These are phyloP conservation scores for Diaporthe citri DNA, from an alignment of 2,329 filamentous ascomycete species.

Conservation along the genomic window DNA sequence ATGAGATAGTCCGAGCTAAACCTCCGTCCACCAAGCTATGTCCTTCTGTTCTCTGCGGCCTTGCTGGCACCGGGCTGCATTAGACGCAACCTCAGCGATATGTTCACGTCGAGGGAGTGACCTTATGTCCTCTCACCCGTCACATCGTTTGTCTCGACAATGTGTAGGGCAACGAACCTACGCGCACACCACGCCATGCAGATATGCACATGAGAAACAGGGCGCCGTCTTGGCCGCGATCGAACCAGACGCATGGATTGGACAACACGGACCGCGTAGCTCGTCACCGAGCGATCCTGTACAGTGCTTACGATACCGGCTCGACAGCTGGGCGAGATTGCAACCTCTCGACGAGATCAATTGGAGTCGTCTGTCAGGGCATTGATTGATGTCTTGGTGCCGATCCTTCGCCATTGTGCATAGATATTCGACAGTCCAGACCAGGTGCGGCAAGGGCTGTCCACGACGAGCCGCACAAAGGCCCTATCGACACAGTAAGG, in stretches of 20 bases:
- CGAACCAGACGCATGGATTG: slow-evolving; percentile 10
- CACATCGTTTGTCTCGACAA: slow-evolving; percentile 8
- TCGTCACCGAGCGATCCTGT: slow-evolving; percentile 6
- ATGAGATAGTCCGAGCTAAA: slow-evolving; percentile 31
- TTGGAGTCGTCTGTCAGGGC: not conserved
- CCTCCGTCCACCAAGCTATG: slow-evolving; percentile 17
- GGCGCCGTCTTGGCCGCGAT: slow-evolving; percentile 20
- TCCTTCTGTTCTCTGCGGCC: slow-evolving; percentile 17
- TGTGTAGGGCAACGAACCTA: slow-evolving; percentile 22
- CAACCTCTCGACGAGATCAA: not conserved
- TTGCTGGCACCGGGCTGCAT: slow-evolving; percentile 6
- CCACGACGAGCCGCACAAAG: not conserved
- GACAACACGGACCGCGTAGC: not conserved
- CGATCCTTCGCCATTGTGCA: not conserved
- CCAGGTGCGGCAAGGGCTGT: slow-evolving; percentile 13
- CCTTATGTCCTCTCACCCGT: not conserved
- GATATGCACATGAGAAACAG: slow-evolving; percentile 15
- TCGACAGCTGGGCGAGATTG: not conserved
- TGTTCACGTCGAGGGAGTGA: slow-evolving; percentile 22
- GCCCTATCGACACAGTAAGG: not conserved
- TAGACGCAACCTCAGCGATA: slow-evolving; percentile 16
- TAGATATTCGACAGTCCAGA: not conserved
- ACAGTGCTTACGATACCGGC: not conserved
- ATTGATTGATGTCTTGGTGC: not conserved
- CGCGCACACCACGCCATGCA: slow-evolving; percentile 14